Evolutionary conservation across 176 grass and related monocot species (phyloP), one percentile per base, ranked within the genome.

Genomic region (Pontederia crassipes): DNA sequence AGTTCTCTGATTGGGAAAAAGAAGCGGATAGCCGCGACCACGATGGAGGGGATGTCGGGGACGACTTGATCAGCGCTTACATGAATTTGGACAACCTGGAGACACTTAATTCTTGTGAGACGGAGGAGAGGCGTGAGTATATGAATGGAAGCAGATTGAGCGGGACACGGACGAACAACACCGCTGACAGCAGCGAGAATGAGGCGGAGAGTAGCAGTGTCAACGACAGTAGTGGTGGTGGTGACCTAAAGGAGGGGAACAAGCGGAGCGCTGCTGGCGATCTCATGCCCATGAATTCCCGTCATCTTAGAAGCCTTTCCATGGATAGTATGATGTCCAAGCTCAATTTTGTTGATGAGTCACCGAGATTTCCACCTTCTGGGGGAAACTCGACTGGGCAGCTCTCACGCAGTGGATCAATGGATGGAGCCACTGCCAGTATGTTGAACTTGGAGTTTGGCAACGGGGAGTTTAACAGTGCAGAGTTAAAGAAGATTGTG

Each of bases 401-500:
- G n/a, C 77, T 48, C 12, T 69, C 55, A 1, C 55, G 77, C 28
- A 86, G 85, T 0, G 82, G 79, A 2, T 89, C 86, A 0, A 55
- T 95, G 64, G 90, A 95, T 45, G 77, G 63, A 32, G 62, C 85
- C 4, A 72, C 62, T 40, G 32, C 32, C 8, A 73, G 75, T 4
- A 49, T 68, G 15, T 95, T 95, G 50, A 81, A 67, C 62, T 11
- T 48, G 40, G 90, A 95, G 73, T 80, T 89, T 35, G 80, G 82
- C 27, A 82, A 80, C 15, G 83, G 86, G 11, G 90, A 90, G 62
- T 95, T 95, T 72, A 82, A 8, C 40, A 83, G 79, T 18, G 68
- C 69, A 4, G 90, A 95, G 80, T 87, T 90, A 75, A 95, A 95
- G 80, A 95, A 95, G 78, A 95, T 95, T 73, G 32, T 40, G 32